Conservation (phyloP, 2,329 filamentous ascomycete species). For the Beauveria pseudobassiana region DNA sequence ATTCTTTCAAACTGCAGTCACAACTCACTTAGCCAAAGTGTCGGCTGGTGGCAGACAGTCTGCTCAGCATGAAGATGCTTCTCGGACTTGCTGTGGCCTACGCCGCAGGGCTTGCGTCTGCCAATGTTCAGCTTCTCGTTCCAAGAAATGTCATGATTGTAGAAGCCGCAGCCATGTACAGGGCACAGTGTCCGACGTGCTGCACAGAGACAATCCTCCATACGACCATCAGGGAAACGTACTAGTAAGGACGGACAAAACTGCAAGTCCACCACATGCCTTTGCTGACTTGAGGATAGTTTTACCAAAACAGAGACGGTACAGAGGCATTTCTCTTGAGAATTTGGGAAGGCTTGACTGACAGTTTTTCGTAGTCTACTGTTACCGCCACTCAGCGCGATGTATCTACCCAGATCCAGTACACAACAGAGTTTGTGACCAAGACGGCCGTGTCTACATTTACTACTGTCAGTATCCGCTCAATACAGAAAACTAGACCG, state of each 20-base stretch:
- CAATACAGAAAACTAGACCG: not conserved
- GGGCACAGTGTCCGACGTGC: not conserved
- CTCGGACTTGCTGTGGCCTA: not conserved
- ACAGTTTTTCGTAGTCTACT: too few species aligned
- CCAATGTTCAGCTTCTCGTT: not conserved
- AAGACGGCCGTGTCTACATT: not conserved
- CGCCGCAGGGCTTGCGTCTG: not conserved
- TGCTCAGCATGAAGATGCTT: not conserved
- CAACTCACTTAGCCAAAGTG: not conserved
- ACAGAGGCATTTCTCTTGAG: too few species aligned
- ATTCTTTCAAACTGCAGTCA: not conserved
- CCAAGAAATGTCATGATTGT: not conserved
- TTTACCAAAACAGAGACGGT: slow-evolving; percentile 1
- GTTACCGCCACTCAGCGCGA: not conserved
- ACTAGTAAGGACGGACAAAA: not conserved
- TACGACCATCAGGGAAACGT: slow-evolving; percentile 1
- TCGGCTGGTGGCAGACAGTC: not conserved
- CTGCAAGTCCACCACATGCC: not conserved
- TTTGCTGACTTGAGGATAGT: not conserved
- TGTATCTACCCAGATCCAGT: not conserved
- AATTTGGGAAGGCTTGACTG: too few species aligned
- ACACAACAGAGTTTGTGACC: not conserved
- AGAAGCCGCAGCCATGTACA: not conserved
- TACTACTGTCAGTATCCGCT: not conserved
- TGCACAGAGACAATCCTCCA: not conserved